Evolutionary conservation across 345 rosid genomes (phyloP), one percentile per base, ranked within the genome.

Genomic region (Eucalyptus paniculata): DNA sequence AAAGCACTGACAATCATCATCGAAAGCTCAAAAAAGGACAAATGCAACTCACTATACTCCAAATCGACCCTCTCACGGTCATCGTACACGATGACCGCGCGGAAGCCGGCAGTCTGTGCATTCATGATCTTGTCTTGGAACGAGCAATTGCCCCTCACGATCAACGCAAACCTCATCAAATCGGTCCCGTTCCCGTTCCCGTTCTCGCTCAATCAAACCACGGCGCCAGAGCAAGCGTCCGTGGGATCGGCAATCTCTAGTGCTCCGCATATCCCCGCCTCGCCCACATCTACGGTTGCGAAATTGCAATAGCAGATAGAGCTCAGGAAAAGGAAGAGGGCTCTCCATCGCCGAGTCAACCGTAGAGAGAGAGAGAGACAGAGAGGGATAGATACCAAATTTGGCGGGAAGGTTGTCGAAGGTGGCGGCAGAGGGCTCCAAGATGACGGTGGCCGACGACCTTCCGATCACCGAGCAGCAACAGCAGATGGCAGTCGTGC

Each of bases 331-430:
- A 69, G 34, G 34, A 18, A 18, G 40, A 16, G 30, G 50, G 72
- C 86, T 40, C 89, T 30, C 14, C 83, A 89, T 30, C 87, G 89
- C 91, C 87, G 86, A 13, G 77, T 85, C 54, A 54, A 86, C 58
- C 91, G 65, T 89, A 91, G 87, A 11, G 80, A 37, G 24, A 37
- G 24, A 53, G 45, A 37, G n/a, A 42, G 30, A 21, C 60, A 50
- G 89, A 54, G 62, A 65, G 37, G 32, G 86, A 53, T 45, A 47
- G 81, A 92, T 92, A 96, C 97, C 97, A 88, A 87, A 96, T 93
- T 94, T 95, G 87, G 96, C 97, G 56, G 99, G 97, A 90, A 96
- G 94, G 93, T 93, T 95, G 32, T 94, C 85, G 89, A 94, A 96
- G 87, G 94, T 88, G 81, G 93, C 50, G 86, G 93, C 93, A 87